Percentiles rank a stretch among this genome's conserved stretches.
phyloP scores from a whole-genome alignment of 345 rosid species.

The Carallia pectinifolia region DNA sequence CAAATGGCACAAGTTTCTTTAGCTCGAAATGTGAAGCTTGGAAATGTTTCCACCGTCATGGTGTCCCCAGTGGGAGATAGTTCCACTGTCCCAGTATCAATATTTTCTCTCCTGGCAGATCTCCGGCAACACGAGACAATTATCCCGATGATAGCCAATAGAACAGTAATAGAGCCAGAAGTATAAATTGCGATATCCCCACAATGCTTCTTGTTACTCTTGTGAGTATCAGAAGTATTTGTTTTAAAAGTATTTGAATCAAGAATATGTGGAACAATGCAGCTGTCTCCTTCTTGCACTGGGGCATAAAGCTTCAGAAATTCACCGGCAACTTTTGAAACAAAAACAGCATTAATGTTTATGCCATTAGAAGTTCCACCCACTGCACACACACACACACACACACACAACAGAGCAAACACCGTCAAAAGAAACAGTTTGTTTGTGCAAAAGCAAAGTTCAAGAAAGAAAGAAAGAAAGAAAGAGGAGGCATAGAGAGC shows the following conservation, averaged over 20 bases:
- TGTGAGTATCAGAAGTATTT: conserved; percentile 6
- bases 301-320: conserved; percentile 44
- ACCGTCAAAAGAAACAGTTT: neutral
- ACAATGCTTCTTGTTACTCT: conserved; percentile 34
- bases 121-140: conserved; percentile 44
- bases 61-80: conserved; percentile 22
- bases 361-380: conserved; percentile 48
- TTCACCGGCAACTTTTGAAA: conserved; percentile 54
- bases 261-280: conserved; percentile 25
- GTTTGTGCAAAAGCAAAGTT: neutral
- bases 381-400: conserved; percentile 46
- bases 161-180: conserved; percentile 42
- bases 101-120: neutral
- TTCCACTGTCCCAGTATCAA: conserved; percentile 40
- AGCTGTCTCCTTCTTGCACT: conserved; percentile 51
- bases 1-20: conserved; percentile 73
- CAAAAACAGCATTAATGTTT: conserved; percentile 53
- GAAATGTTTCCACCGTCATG: conserved; percentile 50
- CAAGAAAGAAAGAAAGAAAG: neutral
- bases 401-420: neutral
- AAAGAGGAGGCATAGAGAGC: neutral
- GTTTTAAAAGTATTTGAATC: neutral
- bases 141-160: conserved; percentile 40
- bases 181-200: conserved; percentile 54
- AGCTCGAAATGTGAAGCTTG: conserved; percentile 42